Percentiles rank a stretch among this genome's conserved stretches.
These are phyloP conservation scores for Boletus reticulatus DNA, from an alignment of 768 basidiomycete genomes.

Conservation along the genomic window DNA sequence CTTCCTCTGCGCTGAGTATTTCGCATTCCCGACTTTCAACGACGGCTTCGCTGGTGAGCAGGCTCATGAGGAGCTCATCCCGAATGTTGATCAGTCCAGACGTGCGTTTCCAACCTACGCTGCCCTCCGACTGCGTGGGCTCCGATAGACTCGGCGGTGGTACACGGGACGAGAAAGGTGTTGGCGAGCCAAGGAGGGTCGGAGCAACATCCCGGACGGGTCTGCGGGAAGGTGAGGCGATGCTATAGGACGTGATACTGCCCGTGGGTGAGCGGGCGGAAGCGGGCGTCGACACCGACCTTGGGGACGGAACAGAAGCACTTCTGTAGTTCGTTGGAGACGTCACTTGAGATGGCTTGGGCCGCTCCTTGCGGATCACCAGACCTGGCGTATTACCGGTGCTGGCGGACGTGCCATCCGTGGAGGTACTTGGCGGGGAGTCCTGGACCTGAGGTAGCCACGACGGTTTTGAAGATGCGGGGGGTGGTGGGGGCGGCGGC, in stretches of 20 bases:
- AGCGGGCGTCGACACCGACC: slow-evolving; percentile 20
- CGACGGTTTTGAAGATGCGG: slow-evolving; percentile 37
- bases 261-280: slow-evolving; percentile 22
- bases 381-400: slow-evolving; percentile 30
- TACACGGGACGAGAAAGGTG: slow-evolving; percentile 40
- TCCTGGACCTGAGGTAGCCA: slow-evolving; percentile 46
- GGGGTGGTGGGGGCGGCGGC: slow-evolving; percentile 24
- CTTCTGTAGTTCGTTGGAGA: slow-evolving; percentile 25
- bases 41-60: slow-evolving; percentile 90
- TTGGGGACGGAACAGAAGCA: slow-evolving; percentile 25
- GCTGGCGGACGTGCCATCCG: slow-evolving; percentile 17
- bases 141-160: slow-evolving; percentile 32
- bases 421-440: slow-evolving; percentile 33
- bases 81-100: slow-evolving; percentile 53
- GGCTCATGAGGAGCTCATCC: slow-evolving; percentile 85
- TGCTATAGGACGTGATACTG: slow-evolving; percentile 23
- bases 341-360: slow-evolving; percentile 27
- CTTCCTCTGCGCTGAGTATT: slow-evolving; percentile 71
- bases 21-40: slow-evolving; percentile 86
- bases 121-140: slow-evolving; percentile 37
- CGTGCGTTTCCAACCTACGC: slow-evolving; percentile 39
- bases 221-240: slow-evolving; percentile 21
- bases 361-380: slow-evolving; percentile 53
- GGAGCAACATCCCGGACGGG: slow-evolving; percentile 10
- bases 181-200: slow-evolving; percentile 30